Percentiles rank a stretch among this genome's conserved stretches.
Evolutionary conservation across 148 eudicot genomes (phyloP).

Genomic region (Amaranthus palmeri): DNA sequence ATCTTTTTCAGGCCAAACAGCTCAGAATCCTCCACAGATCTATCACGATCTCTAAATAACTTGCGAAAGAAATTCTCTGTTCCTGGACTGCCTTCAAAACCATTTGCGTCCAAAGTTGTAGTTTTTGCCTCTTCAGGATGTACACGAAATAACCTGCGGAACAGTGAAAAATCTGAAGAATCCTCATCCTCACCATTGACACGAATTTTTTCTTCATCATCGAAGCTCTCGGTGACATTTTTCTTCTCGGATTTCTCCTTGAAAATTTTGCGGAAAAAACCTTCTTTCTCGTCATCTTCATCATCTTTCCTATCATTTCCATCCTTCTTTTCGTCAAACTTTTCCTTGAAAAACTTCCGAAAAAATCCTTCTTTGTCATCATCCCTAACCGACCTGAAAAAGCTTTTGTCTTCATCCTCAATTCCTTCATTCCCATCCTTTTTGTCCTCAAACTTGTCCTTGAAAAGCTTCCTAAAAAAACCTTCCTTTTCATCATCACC

Average conservation of each 20-base stretch:
- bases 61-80: slow-evolving; percentile 91
- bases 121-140: slow-evolving; percentile 77
- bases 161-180: slow-evolving; percentile 67
- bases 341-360: slow-evolving; percentile 42
- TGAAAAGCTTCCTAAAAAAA: slow-evolving; percentile 59
- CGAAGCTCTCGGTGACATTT: slow-evolving; percentile 37
- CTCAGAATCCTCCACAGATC: slow-evolving; percentile 88
- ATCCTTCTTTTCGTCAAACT: slow-evolving; percentile 41
- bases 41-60: slow-evolving; percentile 90
- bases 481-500: slow-evolving; percentile 52
- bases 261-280: slow-evolving; percentile 77
- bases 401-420: slow-evolving; percentile 42
- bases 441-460: slow-evolving; percentile 81
- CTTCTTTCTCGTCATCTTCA: slow-evolving; percentile 80
- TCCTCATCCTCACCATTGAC: slow-evolving; percentile 75
- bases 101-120: slow-evolving; percentile 38
- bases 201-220: slow-evolving; percentile 58
- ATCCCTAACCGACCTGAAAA: slow-evolving; percentile 34
- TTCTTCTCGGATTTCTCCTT: slow-evolving; percentile 87
- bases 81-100: slow-evolving; percentile 90
- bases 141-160: slow-evolving; percentile 73
- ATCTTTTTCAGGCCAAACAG: slow-evolving; percentile 65
- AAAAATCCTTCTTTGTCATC: slow-evolving; percentile 44
- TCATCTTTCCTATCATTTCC: slow-evolving; percentile 38
- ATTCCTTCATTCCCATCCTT: slow-evolving; percentile 60